Evolutionary conservation across 352 stramenopile genomes (phyloP).

Genomic region (Pythium myriotylum): DNA sequence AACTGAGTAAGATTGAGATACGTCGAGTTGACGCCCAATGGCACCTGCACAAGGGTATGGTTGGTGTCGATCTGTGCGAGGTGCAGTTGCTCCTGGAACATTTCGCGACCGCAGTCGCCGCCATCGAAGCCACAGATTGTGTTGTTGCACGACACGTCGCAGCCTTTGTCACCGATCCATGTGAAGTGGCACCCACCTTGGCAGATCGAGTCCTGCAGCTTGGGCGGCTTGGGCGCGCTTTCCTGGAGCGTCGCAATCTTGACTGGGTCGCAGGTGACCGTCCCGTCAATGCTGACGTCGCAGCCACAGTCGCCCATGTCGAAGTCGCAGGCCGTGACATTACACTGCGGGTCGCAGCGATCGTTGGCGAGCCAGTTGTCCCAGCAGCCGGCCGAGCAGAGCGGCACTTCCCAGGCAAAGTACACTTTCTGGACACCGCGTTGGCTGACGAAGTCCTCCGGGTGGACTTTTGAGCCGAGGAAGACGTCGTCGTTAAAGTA

Average conservation of each 20-base stretch:
- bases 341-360: slow-evolving; percentile 89
- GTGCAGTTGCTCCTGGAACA: slow-evolving; percentile 42
- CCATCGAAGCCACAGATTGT: slow-evolving; percentile 84
- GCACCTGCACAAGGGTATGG: slow-evolving; percentile 67
- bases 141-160: slow-evolving; percentile 80
- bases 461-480: slow-evolving; percentile 82
- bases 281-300: slow-evolving; percentile 54
- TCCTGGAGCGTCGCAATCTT: slow-evolving; percentile 71
- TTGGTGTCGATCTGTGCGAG: slow-evolving; percentile 51
- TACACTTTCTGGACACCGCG: slow-evolving; percentile 90
- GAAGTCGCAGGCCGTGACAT: slow-evolving; percentile 88
- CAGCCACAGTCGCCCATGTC: slow-evolving; percentile 94
- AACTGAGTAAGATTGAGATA: slow-evolving; percentile 66
- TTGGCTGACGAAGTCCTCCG: slow-evolving; percentile 92
- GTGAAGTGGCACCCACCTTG: slow-evolving; percentile 68
- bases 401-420: slow-evolving; percentile 92
- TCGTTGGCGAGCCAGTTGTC: slow-evolving; percentile 80
- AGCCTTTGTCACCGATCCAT: slow-evolving; percentile 84
- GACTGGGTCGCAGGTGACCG: slow-evolving; percentile 52
- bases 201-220: slow-evolving; percentile 66
- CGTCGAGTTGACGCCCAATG: slow-evolving; percentile 62
- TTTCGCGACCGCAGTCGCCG: slow-evolving; percentile 66
- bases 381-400: slow-evolving; percentile 83
- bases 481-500: slow-evolving; percentile 98
- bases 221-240: slow-evolving; percentile 42